Evolutionary conservation across 331 rosid species (phyloP).

Genomic region (Pyrus hybrid): DNA sequence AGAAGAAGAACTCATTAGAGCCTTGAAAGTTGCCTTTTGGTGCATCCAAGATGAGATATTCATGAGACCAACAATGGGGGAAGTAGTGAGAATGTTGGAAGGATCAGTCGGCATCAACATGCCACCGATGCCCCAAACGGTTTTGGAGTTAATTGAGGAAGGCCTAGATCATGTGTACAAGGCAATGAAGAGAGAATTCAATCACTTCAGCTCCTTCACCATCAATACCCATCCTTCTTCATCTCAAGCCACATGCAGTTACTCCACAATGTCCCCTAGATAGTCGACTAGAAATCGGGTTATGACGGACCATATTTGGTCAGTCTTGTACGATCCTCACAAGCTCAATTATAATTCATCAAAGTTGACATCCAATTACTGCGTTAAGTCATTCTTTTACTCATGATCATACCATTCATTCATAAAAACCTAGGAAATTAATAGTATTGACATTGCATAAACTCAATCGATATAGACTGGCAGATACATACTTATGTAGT

Average conservation of each 20-base stretch:
- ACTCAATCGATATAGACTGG: background rate
- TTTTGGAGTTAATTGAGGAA: constrained; percentile 70
- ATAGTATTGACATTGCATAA: background rate
- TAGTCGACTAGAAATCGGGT: constrained; percentile 15
- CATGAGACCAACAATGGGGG: constrained; percentile 89
- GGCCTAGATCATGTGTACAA: constrained; percentile 75
- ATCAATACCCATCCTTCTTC: constrained; percentile 62
- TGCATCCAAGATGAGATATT: constrained; percentile 90
- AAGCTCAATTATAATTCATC: background rate
- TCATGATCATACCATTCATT: background rate
- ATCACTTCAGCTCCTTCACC: constrained; percentile 77
- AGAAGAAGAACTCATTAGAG: constrained; percentile 57
- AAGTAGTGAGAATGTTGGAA: constrained; percentile 80
- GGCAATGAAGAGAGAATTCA: constrained; percentile 81
- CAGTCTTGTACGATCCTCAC: background rate
- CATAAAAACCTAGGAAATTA: background rate
- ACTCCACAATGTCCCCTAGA: constrained; percentile 87
- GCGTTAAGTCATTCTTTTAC: background rate
- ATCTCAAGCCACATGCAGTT: constrained; percentile 79
- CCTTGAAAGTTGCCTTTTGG: constrained; percentile 79
- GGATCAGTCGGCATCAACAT: constrained; percentile 43
- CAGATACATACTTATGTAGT: background rate
- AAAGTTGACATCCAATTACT: background rate
- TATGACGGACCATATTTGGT: background rate
- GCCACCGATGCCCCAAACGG: constrained; percentile 95